Conservation (phyloP, 345 rosid genomes). For the Syzygium jambos region DNA sequence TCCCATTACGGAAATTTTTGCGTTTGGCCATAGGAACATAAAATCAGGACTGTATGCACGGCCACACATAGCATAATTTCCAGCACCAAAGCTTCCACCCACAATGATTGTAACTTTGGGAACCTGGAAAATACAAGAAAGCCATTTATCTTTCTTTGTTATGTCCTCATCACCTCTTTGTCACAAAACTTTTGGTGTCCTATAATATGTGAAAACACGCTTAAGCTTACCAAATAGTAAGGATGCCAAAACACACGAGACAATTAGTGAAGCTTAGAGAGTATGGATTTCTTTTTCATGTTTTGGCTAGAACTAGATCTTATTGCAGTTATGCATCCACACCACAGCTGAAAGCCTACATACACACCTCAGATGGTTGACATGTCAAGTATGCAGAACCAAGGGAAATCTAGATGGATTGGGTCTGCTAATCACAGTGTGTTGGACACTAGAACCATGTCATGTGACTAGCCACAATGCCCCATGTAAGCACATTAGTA, state of each 20-base stretch:
- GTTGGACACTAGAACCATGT: background rate
- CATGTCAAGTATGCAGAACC: background rate
- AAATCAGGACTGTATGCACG: conserved; percentile 89
- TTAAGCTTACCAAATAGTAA: background rate
- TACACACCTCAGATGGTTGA: background rate
- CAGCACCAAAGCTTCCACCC: conserved; percentile 98
- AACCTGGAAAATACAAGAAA: conserved; percentile 29
- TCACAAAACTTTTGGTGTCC: background rate
- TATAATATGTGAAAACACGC: background rate
- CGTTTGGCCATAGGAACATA: conserved; percentile 96
- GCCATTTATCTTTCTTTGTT: background rate
- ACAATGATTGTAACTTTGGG: conserved; percentile 82
- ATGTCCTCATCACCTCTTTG: background rate
- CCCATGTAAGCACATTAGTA: too few relatives aligned
- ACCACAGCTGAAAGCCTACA: background rate
- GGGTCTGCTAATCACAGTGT: background rate
- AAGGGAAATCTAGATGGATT: background rate
- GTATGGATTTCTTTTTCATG: background rate
- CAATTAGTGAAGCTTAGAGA: background rate
- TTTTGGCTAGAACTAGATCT: background rate
- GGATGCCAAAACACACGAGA: background rate
- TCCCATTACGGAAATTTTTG: conserved; percentile 93
- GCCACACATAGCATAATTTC: conserved; percentile 98
- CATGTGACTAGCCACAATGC: background rate
- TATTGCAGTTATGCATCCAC: background rate